These are phyloP conservation scores for Eimeria maxima DNA, from an alignment of 169 alveolate species.

Conservation along the genomic window DNA sequence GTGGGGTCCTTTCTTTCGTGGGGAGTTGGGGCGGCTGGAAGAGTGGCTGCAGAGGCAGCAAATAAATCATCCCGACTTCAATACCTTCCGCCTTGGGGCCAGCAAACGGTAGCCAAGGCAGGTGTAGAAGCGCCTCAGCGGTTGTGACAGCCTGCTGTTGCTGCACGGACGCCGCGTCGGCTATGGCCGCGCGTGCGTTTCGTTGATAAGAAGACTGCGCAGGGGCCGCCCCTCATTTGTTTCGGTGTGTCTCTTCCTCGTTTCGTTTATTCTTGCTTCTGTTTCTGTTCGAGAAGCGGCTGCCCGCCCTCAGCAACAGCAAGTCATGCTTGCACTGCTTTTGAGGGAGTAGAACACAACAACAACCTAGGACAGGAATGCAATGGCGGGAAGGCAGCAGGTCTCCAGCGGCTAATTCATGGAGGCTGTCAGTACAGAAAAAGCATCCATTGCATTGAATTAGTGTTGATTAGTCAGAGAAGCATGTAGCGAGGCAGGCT, in stretches of 20 bases:
- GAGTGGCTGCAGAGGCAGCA: conserved; percentile 59
- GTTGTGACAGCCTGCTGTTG: background rate
- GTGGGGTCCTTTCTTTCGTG: background rate
- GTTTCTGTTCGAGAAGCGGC: background rate
- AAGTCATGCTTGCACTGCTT: background rate
- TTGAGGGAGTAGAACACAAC: background rate
- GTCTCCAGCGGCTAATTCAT: background rate
- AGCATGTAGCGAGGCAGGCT: too few relatives aligned
- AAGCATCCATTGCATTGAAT: background rate
- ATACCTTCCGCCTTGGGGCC: background rate
- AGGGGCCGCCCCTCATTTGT: too few relatives aligned
- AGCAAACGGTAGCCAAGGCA: background rate
- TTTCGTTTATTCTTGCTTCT: background rate
- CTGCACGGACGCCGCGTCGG: too few relatives aligned
- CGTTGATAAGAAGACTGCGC: too few relatives aligned
- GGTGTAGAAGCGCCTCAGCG: background rate
- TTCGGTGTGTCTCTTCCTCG: too few relatives aligned
- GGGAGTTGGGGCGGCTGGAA: conserved; percentile 35
- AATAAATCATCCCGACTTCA: conserved; percentile 58
- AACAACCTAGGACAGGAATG: too few relatives aligned
- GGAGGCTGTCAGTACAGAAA: background rate
- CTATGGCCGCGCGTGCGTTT: too few relatives aligned
- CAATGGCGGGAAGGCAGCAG: too few relatives aligned
- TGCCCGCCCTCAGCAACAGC: background rate
- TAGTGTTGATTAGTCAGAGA: too few relatives aligned